phyloP scores from a whole-genome alignment of 1,284 basidiomycete genomes.

The Cryptococcus maquisensis region DNA sequence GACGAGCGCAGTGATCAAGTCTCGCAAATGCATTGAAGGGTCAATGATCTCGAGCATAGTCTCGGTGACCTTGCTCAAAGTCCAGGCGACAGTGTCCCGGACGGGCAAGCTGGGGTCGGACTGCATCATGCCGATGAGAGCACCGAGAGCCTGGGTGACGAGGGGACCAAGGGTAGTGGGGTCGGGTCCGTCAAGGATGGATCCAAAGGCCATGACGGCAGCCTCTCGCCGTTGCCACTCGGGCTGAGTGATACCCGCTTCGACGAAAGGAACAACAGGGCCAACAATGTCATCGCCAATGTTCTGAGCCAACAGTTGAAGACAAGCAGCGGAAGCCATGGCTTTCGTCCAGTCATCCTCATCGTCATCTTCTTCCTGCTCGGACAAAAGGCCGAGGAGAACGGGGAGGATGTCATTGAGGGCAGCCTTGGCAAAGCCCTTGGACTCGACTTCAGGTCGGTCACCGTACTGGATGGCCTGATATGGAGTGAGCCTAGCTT shows the following conservation, averaged over 20 bases:
- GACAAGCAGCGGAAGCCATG: slow-evolving; percentile 95
- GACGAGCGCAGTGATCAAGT: slow-evolving; percentile 78
- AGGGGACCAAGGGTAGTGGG: slow-evolving; percentile 74
- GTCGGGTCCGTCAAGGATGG: slow-evolving; percentile 94
- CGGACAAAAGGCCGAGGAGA: slow-evolving; percentile 79
- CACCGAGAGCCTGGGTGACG: slow-evolving; percentile 88
- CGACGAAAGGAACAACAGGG: slow-evolving; percentile 95
- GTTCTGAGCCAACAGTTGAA: slow-evolving; percentile 81
- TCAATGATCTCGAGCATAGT: slow-evolving; percentile 82
- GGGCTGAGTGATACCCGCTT: slow-evolving; percentile 77
- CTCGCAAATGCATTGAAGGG: slow-evolving; percentile 80
- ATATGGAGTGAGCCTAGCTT: neutral
- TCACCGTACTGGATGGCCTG: slow-evolving; percentile 89
- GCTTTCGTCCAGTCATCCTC: slow-evolving; percentile 99
- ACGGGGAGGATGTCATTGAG: slow-evolving; percentile 93
- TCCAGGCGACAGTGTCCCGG: slow-evolving; percentile 98
- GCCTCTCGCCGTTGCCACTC: slow-evolving; percentile 97
- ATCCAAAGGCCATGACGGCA: slow-evolving; percentile 97
- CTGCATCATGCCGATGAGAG: slow-evolving; percentile 90
- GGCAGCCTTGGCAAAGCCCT: slow-evolving; percentile 90
- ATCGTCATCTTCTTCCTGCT: slow-evolving; percentile 94
- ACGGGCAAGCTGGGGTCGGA: slow-evolving; percentile 78
- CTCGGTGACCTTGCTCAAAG: slow-evolving; percentile 91
- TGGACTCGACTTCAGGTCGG: slow-evolving; percentile 78
- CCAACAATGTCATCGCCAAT: slow-evolving; percentile 89